Conservation (phyloP, 139 green algal genomes). For the Tetraselmis chui region DNA sequence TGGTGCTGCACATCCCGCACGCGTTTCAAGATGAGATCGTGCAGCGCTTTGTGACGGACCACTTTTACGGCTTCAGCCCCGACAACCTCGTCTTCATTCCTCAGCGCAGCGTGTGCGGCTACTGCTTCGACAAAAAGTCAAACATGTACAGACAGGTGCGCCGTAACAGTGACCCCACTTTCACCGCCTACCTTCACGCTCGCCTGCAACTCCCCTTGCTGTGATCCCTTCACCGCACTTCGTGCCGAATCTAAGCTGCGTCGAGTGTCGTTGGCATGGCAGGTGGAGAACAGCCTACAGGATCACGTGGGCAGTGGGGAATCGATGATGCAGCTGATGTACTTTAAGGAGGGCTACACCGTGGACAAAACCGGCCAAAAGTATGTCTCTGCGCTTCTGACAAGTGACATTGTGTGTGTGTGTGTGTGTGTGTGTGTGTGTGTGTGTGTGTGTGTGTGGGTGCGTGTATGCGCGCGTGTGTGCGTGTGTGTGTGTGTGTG, state of each 20-base stretch:
- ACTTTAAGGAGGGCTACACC: background rate
- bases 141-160: background rate
- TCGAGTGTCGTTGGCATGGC: too few species aligned
- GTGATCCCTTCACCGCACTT: too few species aligned
- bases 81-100: background rate
- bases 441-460: too few species aligned
- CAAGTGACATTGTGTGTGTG: too few species aligned
- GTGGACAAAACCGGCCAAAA: background rate
- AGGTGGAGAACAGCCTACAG: background rate
- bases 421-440: too few species aligned
- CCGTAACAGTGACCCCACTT: too few species aligned
- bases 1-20: background rate
- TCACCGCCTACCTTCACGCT: too few species aligned
- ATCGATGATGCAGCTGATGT: background rate
- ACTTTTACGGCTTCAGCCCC: background rate
- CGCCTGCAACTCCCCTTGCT: too few species aligned
- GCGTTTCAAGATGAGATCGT: background rate
- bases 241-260: too few species aligned
- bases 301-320: background rate
- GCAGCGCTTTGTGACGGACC: background rate
- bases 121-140: background rate
- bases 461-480: too few species aligned
- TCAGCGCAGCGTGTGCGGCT: background rate
- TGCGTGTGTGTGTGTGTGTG: too few species aligned
- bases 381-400: too few species aligned